Conservation (phyloP, 441 rosid species). For the Pelargonium myrrhifolium region DNA sequence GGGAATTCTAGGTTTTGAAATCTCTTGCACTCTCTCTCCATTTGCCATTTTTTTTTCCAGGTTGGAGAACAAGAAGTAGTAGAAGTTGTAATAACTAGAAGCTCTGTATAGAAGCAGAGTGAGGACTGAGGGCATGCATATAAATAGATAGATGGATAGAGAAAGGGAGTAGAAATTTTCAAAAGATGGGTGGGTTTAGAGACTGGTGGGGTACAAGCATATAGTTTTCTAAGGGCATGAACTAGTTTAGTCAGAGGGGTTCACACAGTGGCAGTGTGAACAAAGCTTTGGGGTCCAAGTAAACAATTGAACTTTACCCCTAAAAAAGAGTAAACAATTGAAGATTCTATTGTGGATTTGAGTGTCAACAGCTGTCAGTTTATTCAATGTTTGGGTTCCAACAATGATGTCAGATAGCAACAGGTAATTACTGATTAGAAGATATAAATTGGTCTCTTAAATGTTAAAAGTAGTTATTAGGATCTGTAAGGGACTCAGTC, state of each 20-base stretch:
- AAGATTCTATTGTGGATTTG: not conserved
- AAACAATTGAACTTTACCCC: not conserved
- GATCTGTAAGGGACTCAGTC: no score
- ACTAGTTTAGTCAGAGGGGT: not conserved
- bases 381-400: not conserved
- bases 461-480: not conserved
- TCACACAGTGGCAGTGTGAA: not conserved
- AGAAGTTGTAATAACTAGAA: not conserved
- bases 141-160: not conserved
- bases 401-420: not conserved
- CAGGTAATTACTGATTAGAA: not conserved
- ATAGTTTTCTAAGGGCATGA: not conserved
- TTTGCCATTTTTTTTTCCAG: constrained; percentile 28
- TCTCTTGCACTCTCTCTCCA: constrained; percentile 5
- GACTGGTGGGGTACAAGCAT: not conserved
- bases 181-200: not conserved
- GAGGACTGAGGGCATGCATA: not conserved
- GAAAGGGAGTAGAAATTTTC: not conserved
- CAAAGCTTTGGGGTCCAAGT: not conserved
- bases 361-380: not conserved
- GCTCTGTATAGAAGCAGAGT: not conserved
- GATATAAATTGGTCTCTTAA: not conserved
- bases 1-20: constrained; percentile 19
- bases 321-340: not conserved
- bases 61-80: not conserved